Base-by-base conservation (phyloP, 2,329 filamentous ascomycete species). In the Parascedosporium putredinis region DNA sequence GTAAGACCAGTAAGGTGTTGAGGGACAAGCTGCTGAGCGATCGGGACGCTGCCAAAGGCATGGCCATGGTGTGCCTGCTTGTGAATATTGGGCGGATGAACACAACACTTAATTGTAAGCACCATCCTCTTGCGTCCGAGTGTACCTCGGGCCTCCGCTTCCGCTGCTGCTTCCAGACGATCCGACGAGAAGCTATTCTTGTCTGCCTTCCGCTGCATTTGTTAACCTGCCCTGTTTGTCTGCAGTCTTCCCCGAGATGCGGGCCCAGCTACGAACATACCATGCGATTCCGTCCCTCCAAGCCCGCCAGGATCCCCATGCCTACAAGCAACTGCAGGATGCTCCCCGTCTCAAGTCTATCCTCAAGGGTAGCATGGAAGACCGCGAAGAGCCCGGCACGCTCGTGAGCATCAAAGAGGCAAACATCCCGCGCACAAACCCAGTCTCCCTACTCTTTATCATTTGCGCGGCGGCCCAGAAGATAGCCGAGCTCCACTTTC, bases 21-120 rank as follows among this genome's bases (percentile, higher is more conserved):
- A 88, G 95, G 66, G 93, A 98, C 67, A 97, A 98, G 72, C 76
- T 98, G 55, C 76, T 95, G 60, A 93, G 84, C 57, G 93, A 98
- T 64, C 83, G 88, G 60, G 84, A 88, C 55, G 90, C 90, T 20
- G 93, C 91, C 31, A 89, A 95, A 65, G 91, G 88, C 61, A 98
- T 98, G 93, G 93, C 93, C 49, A 98, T 98, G 93, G 91, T 98
- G 52, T 98, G 93, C 67, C 72, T 98, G 56, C 71, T 98, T 59
- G 93, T 98, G 64, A 98, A 98, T 62, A 87, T 98, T 55, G 93
- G 93, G 52, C 79, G 93, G 55, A 98, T 98, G 93, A 98, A 98
- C 67, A 98, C 93, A 2, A 98, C 93, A 0, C 74, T 98, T 45
- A 98, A 98, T 62, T 97, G 90, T 95, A 72, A 62, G 81, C 66